These are phyloP conservation scores for Basipetospora chlamydospora DNA, from an alignment of 2,329 filamentous ascomycete genomes.

Conservation along the genomic window DNA sequence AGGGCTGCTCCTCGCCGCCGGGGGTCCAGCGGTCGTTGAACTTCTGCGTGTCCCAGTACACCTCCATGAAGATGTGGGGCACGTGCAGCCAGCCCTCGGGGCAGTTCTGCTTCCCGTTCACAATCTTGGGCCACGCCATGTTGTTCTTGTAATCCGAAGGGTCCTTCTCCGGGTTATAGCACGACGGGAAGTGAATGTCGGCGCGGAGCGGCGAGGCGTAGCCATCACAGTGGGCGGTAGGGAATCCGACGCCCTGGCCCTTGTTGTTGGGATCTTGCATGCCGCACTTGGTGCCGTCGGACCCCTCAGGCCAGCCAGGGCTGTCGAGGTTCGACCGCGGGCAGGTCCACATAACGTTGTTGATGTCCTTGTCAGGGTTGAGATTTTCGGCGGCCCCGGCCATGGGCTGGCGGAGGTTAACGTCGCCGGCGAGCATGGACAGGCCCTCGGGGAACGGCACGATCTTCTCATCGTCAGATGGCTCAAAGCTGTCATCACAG, in stretches of 20 bases:
- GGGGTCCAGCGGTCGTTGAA: slow-evolving; percentile 39
- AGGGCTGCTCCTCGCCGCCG: slow-evolving; percentile 39
- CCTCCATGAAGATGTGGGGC: slow-evolving; percentile 43
- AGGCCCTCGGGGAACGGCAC: slow-evolving; percentile 56
- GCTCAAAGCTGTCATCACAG: slow-evolving; percentile 29
- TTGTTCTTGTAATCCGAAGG: slow-evolving; percentile 48
- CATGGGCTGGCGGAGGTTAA: slow-evolving; percentile 41
- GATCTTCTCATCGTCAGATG: slow-evolving; percentile 48
- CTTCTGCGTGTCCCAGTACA: slow-evolving; percentile 43
- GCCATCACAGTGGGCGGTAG: slow-evolving; percentile 53
- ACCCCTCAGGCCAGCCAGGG: slow-evolving; percentile 37
- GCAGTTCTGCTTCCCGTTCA: slow-evolving; percentile 35
- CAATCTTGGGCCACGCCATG: slow-evolving; percentile 45
- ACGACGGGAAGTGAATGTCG: slow-evolving; percentile 59
- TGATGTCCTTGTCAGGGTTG: slow-evolving; percentile 35
- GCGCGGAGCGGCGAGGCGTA: slow-evolving; percentile 45
- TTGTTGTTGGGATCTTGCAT: slow-evolving; percentile 38
- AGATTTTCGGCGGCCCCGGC: slow-evolving; percentile 34
- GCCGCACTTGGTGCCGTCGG: slow-evolving; percentile 39
- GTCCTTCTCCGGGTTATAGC: slow-evolving; percentile 52
- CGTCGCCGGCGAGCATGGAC: slow-evolving; percentile 55
- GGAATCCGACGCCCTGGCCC: slow-evolving; percentile 50
- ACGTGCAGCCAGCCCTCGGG: slow-evolving; percentile 38
- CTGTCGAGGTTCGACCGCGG: slow-evolving; percentile 34
- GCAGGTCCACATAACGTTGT: slow-evolving; percentile 46